Evolutionary conservation across 495 filamentous ascomycete species (phyloP), one percentile per base, ranked within the genome.

Genomic region (Hypoxylon cercidicola): DNA sequence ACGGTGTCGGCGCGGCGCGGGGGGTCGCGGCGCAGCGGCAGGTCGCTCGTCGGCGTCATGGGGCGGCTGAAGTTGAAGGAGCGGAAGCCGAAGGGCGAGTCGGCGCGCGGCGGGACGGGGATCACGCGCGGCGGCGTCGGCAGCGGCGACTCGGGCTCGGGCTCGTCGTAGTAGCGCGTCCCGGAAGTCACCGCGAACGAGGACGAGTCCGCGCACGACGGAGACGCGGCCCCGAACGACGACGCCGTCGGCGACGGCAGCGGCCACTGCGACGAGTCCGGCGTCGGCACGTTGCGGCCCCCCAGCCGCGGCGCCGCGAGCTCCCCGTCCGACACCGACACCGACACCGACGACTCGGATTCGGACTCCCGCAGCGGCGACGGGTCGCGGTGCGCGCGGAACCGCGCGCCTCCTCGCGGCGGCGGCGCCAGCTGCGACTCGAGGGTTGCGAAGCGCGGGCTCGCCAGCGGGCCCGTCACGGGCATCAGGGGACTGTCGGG

Each of bases 401-500:
- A 48, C 8, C 32, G 40, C 40, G 45, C 49, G 21, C 20, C 50
- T 16, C 21, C 41, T 48, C 48, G 60, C 0, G 66, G 64, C 9
- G 64, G 64, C 5, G 64, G 64, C 28, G 61, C 61, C 25, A 64
- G 54, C 21, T 62, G 58, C 3, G 64, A 37, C 13, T 68, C 64
- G 11, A 63, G 37, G 23, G 62, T 62, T 7, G 60, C 46, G 56
- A 72, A 69, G 34, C 56, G 50, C 4, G 69, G 65, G 47, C 69
- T 74, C 7, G 71, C 68, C 0, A 74, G 53, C 1, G 71, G 71
- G 1, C 71, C 71, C 4, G 65, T 64, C 3, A 64, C 60, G 1
- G 71, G 71, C 30, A 74, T 66, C 8, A 74, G 30, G 0, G 71
- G 71, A 23, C 65, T 72, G 56, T 74, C 71, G 13, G 71, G 71